phyloP scores from a whole-genome alignment of 306 rosid genomes.

The Cicer cuneatum region DNA sequence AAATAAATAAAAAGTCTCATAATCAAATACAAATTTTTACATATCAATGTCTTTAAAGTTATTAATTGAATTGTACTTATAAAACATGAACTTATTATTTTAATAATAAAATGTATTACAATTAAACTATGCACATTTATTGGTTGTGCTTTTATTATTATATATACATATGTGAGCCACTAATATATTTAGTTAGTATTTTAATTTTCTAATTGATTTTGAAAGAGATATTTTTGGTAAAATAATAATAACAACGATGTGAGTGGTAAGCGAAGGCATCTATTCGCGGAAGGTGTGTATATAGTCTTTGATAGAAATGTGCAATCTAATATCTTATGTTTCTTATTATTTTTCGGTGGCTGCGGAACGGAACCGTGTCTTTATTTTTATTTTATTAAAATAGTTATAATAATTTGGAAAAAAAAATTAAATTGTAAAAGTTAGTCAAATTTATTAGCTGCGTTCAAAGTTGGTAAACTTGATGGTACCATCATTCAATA shows the following conservation, averaged over 20 bases:
- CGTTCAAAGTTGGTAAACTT: not conserved
- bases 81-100: too few species aligned
- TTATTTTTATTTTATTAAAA: not conserved
- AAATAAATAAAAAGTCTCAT: too few species aligned
- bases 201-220: not conserved
- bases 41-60: too few species aligned
- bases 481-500: not conserved
- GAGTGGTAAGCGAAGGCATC: not conserved
- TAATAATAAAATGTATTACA: too few species aligned
- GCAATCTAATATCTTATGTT: not conserved
- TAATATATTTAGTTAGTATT: not conserved
- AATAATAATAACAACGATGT: constrained; percentile 2
- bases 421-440: too few species aligned
- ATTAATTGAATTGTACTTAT: too few species aligned
- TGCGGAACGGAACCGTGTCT: not conserved
- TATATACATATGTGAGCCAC: not conserved
- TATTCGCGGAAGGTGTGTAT: constrained; percentile 7
- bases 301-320: not conserved
- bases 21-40: too few species aligned
- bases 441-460: not conserved
- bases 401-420: too few species aligned
- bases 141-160: not conserved
- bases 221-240: not conserved
- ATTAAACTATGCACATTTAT: too few species aligned
- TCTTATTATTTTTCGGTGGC: not conserved